A percentile compares a stretch with the other conserved stretches of the same genome.
Conservation (phyloP, 2,329 filamentous ascomycete species). For the Diplodia seriata region DNA sequence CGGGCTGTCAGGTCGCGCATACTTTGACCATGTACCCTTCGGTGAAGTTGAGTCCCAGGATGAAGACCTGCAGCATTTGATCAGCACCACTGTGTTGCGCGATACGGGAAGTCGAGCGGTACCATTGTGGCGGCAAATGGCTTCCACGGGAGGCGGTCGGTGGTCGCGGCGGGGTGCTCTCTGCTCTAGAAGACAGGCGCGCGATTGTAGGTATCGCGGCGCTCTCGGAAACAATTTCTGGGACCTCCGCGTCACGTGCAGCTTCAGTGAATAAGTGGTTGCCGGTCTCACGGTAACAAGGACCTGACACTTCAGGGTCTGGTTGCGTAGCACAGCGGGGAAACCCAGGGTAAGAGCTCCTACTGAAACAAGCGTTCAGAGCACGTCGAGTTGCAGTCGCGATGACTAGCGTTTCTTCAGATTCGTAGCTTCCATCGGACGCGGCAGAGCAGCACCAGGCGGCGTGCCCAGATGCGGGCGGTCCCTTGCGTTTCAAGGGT, state of each 20-base stretch:
- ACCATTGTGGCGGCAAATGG: constrained; percentile 20
- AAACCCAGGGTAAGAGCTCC: background rate
- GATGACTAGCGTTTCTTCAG: constrained; percentile 8
- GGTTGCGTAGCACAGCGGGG: background rate
- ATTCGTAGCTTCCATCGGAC: background rate
- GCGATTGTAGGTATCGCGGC: background rate
- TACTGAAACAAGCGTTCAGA: background rate
- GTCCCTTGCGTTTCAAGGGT: constrained; percentile 31
- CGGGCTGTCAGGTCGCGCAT: constrained; percentile 42
- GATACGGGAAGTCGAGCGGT: background rate
- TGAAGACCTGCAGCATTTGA: constrained; percentile 70
- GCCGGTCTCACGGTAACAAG: background rate
- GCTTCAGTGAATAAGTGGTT: background rate
- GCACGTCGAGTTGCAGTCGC: background rate
- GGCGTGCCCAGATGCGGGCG: constrained; percentile 12
- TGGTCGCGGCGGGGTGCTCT: constrained; percentile 13
- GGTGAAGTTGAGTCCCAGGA: constrained; percentile 84
- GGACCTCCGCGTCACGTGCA: constrained; percentile 25
- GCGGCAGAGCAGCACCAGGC: constrained; percentile 3
- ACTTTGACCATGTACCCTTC: constrained; percentile 85
- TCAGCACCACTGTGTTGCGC: background rate
- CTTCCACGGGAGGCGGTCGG: background rate
- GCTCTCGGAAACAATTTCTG: constrained; percentile 22
- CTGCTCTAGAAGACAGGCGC: constrained; percentile 1
- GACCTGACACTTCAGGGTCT: background rate